phyloP scores from a whole-genome alignment of 495 filamentous ascomycete genomes.

The Sordaria brevicollis region DNA sequence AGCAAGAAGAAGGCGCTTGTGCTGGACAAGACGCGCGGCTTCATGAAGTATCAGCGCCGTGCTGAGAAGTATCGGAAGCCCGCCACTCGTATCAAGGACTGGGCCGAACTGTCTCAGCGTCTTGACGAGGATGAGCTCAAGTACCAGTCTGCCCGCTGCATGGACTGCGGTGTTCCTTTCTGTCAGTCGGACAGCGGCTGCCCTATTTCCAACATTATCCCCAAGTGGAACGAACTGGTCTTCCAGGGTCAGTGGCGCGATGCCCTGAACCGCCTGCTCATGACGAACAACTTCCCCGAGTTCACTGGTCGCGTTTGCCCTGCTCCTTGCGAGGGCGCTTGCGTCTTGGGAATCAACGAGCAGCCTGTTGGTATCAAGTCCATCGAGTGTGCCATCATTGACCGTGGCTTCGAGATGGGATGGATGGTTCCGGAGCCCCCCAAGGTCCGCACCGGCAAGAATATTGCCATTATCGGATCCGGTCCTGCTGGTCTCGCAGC shows the following conservation, averaged over 20 bases:
- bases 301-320: slow-evolving; percentile 98
- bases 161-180: slow-evolving; percentile 99
- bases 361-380: slow-evolving; percentile 98
- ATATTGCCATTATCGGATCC: slow-evolving; percentile 84
- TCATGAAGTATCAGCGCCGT: slow-evolving; percentile 97
- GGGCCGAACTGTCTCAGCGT: slow-evolving; percentile 83
- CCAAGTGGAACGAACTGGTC: slow-evolving; percentile 95
- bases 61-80: slow-evolving; percentile 90
- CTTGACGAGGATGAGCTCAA: slow-evolving; percentile 96
- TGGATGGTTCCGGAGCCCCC: slow-evolving; percentile 93
- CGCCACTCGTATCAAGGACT: slow-evolving; percentile 82
- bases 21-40: slow-evolving; percentile 93
- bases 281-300: slow-evolving; percentile 99
- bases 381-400: slow-evolving; percentile 98
- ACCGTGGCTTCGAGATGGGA: slow-evolving; percentile 97
- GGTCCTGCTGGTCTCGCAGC: slow-evolving; percentile 86
- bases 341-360: slow-evolving; percentile 96
- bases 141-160: slow-evolving; percentile 96
- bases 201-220: slow-evolving; percentile 98
- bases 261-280: slow-evolving; percentile 85
- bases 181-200: slow-evolving; percentile 97
- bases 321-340: slow-evolving; percentile 94
- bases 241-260: slow-evolving; percentile 91
- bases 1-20: slow-evolving; percentile 95
- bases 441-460: slow-evolving; percentile 77